phyloP scores from a whole-genome alignment of 768 basidiomycete genomes.

The Tephrocybe sp. region DNA sequence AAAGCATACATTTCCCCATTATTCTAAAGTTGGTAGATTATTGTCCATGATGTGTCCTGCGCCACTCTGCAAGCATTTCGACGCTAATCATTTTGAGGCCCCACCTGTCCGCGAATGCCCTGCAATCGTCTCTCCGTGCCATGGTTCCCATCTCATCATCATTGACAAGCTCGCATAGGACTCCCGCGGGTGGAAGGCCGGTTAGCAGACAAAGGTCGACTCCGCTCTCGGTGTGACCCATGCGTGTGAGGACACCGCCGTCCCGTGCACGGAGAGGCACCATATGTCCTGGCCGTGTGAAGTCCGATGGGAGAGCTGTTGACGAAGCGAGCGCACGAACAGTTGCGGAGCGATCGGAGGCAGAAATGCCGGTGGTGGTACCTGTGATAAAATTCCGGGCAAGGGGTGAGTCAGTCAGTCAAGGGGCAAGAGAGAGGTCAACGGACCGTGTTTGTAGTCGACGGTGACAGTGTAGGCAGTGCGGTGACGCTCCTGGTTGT shows the following conservation, averaged over 20 bases:
- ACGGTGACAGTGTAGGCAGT: slow-evolving; percentile 97
- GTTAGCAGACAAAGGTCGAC: slow-evolving; percentile 85
- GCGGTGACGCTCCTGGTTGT: slow-evolving; percentile 85
- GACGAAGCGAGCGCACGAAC: slow-evolving; percentile 77
- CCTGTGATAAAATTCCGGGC: slow-evolving; percentile 39
- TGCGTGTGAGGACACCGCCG: slow-evolving; percentile 83
- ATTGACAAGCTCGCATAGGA: slow-evolving; percentile 94
- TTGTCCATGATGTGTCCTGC: slow-evolving; percentile 27
- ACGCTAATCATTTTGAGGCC: slow-evolving; percentile 94
- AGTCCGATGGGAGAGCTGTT: slow-evolving; percentile 56
- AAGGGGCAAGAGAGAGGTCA: slow-evolving; percentile 8
- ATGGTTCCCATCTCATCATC: slow-evolving; percentile 86
- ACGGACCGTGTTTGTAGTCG: slow-evolving; percentile 84
- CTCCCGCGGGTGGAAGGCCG: slow-evolving; percentile 64
- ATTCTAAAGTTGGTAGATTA: neutral
- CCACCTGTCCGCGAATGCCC: slow-evolving; percentile 86
- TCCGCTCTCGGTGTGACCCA: slow-evolving; percentile 91
- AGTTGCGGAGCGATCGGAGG: slow-evolving; percentile 89
- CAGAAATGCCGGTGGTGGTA: slow-evolving; percentile 95
- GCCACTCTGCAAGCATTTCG: slow-evolving; percentile 67
- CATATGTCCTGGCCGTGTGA: slow-evolving; percentile 92
- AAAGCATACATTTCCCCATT: neutral
- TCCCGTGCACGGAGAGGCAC: slow-evolving; percentile 86
- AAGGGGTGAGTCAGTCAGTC: slow-evolving; percentile 1
- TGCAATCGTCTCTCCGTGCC: slow-evolving; percentile 93